Percentiles rank a stretch among this genome's conserved stretches.
These are phyloP conservation scores for Arthrobotrys conoides DNA, from an alignment of 2,329 filamentous ascomycete genomes.

Conservation along the genomic window DNA sequence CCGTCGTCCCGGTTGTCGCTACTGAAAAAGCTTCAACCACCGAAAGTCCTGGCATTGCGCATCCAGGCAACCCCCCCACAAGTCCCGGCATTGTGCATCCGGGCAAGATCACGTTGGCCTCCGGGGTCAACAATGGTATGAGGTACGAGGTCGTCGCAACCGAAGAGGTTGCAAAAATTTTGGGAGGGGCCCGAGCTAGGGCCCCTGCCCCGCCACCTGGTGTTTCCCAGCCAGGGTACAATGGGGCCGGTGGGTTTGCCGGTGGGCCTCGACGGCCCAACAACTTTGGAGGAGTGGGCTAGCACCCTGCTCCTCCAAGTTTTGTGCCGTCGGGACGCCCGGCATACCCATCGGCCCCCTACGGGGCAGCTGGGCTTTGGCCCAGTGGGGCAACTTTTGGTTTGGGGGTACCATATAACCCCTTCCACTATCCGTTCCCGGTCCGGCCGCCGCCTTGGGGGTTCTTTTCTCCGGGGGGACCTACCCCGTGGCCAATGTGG, in stretches of 20 bases:
- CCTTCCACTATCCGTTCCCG: background rate
- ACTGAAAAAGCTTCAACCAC: background rate
- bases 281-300: background rate
- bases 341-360: too few relatives aligned
- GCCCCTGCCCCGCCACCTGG: too few relatives aligned
- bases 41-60: slow-evolving; percentile 13
- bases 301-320: slow-evolving; percentile 3
- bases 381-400: background rate
- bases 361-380: too few relatives aligned
- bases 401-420: background rate
- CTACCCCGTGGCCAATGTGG: background rate
- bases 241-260: too few relatives aligned
- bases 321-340: background rate
- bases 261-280: background rate
- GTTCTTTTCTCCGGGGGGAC: background rate
- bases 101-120: background rate
- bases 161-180: background rate
- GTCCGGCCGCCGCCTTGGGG: background rate
- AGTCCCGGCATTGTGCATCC: slow-evolving; percentile 23
- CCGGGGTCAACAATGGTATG: background rate
- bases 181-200: background rate
- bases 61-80: background rate
- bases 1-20: background rate
- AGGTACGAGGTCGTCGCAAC: background rate
- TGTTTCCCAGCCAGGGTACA: too few relatives aligned